Conservation (phyloP, 352 stramenopile species). For the Pythium coloratum region DNA sequence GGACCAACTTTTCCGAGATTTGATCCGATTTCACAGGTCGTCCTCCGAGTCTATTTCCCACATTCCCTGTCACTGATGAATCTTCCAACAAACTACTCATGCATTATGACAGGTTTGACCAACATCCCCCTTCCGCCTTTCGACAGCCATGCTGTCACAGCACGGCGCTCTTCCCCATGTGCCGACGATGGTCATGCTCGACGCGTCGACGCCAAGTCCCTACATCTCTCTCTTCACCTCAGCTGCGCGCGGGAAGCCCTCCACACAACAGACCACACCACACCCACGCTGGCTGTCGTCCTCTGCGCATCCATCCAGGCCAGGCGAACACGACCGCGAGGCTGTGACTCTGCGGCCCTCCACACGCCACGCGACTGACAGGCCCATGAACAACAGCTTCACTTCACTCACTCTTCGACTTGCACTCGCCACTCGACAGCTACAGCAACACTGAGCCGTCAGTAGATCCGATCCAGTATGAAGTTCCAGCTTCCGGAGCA, state of each 20-base stretch:
- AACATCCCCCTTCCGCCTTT: neutral
- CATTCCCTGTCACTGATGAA: neutral
- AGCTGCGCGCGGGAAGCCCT: constrained; percentile 3
- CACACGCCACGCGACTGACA: too few species aligned
- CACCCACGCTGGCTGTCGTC: neutral
- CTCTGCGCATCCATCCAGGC: neutral
- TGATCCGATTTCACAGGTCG: neutral
- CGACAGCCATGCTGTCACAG: neutral
- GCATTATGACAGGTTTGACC: neutral
- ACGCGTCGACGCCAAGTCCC: constrained; percentile 2
- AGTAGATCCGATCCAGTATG: neutral
- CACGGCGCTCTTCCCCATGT: neutral
- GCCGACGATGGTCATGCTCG: neutral
- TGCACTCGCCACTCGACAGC: neutral
- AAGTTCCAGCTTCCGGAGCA: constrained; percentile 31
- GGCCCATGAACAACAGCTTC: too few species aligned
- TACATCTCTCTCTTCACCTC: neutral
- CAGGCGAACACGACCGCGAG: too few species aligned
- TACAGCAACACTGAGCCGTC: too few species aligned
- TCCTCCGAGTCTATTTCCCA: neutral
- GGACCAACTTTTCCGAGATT: neutral
- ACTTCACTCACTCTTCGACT: neutral
- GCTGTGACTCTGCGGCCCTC: too few species aligned
- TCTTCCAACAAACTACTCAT: neutral
- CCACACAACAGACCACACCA: neutral